These are phyloP conservation scores for Solanum piurae DNA, from an alignment of 257 asterid species.

Conservation along the genomic window DNA sequence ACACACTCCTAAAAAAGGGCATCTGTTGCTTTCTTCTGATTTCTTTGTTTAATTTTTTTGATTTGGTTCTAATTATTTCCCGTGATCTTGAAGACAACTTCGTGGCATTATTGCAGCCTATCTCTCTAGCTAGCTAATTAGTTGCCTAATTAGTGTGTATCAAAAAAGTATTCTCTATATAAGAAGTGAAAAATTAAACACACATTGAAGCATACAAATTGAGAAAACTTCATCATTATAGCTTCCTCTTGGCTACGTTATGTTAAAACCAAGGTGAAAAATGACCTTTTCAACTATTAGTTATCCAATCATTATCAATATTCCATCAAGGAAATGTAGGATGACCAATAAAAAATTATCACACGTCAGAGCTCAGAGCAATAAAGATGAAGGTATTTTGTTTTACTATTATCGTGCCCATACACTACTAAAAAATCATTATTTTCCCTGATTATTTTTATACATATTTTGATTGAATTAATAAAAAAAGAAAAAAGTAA, in stretches of 20 bases:
- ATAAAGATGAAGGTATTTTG: slow-evolving; percentile 22
- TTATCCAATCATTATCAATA: not conserved
- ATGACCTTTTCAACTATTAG: slow-evolving; percentile 2
- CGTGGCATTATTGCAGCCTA: not conserved
- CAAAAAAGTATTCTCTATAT: not conserved
- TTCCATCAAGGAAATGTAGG: not conserved
- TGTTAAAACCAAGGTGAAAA: not conserved
- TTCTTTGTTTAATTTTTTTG: not conserved
- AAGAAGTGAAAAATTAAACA: not conserved
- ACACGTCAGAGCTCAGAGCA: slow-evolving; percentile 24
- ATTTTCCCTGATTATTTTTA: too few species aligned
- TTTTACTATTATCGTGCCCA: not conserved
- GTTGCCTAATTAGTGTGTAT: not conserved
- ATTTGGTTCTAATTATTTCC: not conserved
- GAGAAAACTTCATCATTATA: not conserved
- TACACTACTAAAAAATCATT: not conserved
- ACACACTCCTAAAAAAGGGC: not conserved
- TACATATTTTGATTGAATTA: not conserved
- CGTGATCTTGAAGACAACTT: not conserved
- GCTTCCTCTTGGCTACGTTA: not conserved
- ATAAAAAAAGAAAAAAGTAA: too few species aligned
- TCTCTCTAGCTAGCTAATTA: not conserved
- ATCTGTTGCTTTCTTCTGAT: not conserved
- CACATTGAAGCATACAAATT: not conserved
- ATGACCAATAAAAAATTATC: not conserved